A percentile compares a stretch with the other conserved stretches of the same genome.
Conservation (phyloP, 805 yeast species). For the Ogataea chonburiensis region DNA sequence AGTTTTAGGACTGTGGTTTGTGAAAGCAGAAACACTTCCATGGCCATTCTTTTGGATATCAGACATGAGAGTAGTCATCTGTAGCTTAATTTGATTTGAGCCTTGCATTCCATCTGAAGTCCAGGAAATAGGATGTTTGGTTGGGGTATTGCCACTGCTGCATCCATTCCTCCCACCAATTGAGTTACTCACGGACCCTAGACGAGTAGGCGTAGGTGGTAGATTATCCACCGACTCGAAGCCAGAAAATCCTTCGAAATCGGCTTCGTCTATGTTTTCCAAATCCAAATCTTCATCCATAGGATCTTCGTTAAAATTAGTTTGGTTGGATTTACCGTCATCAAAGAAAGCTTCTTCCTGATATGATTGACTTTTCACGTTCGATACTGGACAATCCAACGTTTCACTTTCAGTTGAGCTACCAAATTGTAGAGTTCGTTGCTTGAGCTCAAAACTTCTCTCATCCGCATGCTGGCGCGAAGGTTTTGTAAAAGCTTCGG, state of each 20-base stretch:
- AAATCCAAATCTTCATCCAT: conserved; percentile 32
- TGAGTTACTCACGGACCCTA: conserved; percentile 15
- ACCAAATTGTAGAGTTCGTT: background rate
- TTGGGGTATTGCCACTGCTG: conserved; percentile 16
- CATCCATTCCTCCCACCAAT: background rate
- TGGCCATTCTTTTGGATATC: background rate
- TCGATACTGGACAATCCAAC: too few species aligned
- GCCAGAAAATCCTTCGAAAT: conserved; percentile 29
- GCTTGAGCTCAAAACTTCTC: background rate
- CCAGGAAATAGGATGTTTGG: conserved; percentile 15
- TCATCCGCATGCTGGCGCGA: background rate
- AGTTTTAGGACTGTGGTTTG: conserved; percentile 28
- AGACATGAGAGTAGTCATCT: background rate
- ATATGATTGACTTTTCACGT: background rate
- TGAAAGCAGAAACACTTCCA: background rate
- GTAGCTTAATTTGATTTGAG: conserved; percentile 4
- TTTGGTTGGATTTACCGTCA: background rate
- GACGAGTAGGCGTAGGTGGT: conserved; percentile 47
- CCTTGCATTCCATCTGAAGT: background rate
- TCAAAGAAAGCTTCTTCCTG: background rate
- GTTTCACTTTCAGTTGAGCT: background rate
- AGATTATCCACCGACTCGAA: conserved; percentile 26
- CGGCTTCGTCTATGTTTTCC: conserved; percentile 26
- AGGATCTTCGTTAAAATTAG: conserved; percentile 13
- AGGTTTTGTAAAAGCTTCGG: background rate